Percentiles rank a stretch among this genome's conserved stretches.
phyloP scores from a whole-genome alignment of 495 filamentous ascomycete species.

The Xylaria intraflava region DNA sequence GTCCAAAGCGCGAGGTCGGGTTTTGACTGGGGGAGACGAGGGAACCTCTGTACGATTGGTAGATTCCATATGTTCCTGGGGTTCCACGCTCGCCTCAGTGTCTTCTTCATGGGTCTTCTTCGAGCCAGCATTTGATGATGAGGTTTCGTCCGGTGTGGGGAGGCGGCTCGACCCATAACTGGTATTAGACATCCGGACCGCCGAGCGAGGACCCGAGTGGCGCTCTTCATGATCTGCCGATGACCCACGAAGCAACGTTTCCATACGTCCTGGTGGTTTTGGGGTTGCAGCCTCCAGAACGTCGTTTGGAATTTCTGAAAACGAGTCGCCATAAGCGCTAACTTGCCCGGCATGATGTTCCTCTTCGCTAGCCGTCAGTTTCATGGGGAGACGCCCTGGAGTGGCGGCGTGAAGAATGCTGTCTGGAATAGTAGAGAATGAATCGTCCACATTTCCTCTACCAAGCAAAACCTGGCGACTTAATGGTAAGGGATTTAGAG shows the following conservation, averaged over 20 bases:
- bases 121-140: slow-evolving; percentile 38
- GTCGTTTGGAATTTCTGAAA: slow-evolving; percentile 43
- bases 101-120: slow-evolving; percentile 18
- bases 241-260: background rate
- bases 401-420: slow-evolving; percentile 25
- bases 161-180: slow-evolving; percentile 38
- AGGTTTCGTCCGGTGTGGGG: slow-evolving; percentile 49
- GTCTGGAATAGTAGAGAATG: slow-evolving; percentile 26
- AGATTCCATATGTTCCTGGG: background rate
- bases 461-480: slow-evolving; percentile 22
- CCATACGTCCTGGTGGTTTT: slow-evolving; percentile 16
- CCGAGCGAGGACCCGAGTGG: slow-evolving; percentile 1
- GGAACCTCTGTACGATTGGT: slow-evolving; percentile 13
- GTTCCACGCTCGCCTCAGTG: slow-evolving; percentile 5
- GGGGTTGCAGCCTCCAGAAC: slow-evolving; percentile 46
- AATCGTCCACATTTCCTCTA: slow-evolving; percentile 21
- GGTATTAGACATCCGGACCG: slow-evolving; percentile 22
- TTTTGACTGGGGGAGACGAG: slow-evolving; percentile 23
- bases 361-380: slow-evolving; percentile 9
- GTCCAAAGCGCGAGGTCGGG: slow-evolving; percentile 23
- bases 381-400: slow-evolving; percentile 20
- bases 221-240: background rate
- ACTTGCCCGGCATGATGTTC: slow-evolving; percentile 15
- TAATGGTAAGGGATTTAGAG: slow-evolving; percentile 12
- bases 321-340: slow-evolving; percentile 43